These are phyloP conservation scores for Geoglossum cookeanum DNA, from an alignment of 2,329 filamentous ascomycete species.

Conservation along the genomic window DNA sequence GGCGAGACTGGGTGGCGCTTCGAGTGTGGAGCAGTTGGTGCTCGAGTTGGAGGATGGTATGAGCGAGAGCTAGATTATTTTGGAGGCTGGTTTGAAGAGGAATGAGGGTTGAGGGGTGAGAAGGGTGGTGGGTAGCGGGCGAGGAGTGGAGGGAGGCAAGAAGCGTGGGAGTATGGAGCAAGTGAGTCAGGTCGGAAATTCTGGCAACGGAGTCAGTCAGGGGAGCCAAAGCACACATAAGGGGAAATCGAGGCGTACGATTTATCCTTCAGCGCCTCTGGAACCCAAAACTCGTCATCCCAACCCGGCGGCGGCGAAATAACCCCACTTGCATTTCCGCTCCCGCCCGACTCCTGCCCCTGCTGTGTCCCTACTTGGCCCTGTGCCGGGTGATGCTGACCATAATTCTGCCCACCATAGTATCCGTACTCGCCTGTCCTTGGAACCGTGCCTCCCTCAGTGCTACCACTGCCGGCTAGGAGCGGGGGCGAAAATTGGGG, in stretches of 20 bases:
- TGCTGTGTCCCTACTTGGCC: constrained; percentile 7
- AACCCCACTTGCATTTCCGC: background rate
- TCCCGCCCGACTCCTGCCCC: constrained; percentile 7
- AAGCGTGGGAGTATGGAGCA: constrained; percentile 44
- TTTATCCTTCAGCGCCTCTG: constrained; percentile 58
- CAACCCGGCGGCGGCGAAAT: constrained; percentile 7
- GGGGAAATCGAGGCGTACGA: constrained; percentile 35
- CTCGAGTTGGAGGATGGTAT: constrained; percentile 42
- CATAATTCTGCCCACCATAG: too few relatives aligned
- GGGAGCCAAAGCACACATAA: constrained; percentile 7
- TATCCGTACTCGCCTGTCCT: too few relatives aligned
- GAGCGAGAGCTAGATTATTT: constrained; percentile 52
- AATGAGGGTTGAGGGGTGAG: constrained; percentile 43
- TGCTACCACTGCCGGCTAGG: too few relatives aligned
- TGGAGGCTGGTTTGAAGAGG: constrained; percentile 43
- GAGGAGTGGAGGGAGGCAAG: constrained; percentile 57
- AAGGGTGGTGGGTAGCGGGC: constrained; percentile 49
- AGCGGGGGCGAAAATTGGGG: constrained; percentile 15
- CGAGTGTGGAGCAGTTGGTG: constrained; percentile 34
- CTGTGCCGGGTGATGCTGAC: too few relatives aligned
- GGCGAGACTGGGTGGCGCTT: constrained; percentile 54
- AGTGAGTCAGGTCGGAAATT: constrained; percentile 57
- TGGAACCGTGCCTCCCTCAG: too few relatives aligned
- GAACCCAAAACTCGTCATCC: constrained; percentile 25
- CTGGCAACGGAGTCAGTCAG: constrained; percentile 25